Evolutionary conservation across 2,329 filamentous ascomycete species (phyloP).

Genomic region (Parastagonospora nodorum): DNA sequence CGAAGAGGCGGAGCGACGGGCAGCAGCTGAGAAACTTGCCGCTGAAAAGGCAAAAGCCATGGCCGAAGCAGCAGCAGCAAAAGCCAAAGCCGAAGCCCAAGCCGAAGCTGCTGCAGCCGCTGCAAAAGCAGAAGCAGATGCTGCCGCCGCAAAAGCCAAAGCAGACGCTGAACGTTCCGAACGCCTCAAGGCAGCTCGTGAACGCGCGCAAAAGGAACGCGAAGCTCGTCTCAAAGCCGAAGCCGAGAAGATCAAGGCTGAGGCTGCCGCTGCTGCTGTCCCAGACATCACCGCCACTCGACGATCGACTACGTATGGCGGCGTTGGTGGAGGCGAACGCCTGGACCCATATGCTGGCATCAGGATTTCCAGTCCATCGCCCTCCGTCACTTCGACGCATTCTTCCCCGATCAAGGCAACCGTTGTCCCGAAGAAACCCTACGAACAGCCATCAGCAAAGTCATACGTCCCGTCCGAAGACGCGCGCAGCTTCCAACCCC

Average conservation of each 20-base stretch:
- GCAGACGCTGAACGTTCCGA: constrained; percentile 42
- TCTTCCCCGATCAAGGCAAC: constrained; percentile 47
- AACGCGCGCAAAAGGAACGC: constrained; percentile 46
- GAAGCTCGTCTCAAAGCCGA: constrained; percentile 45
- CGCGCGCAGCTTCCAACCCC: constrained; percentile 46
- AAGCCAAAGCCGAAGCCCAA: constrained; percentile 41
- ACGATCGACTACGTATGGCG: constrained; percentile 46
- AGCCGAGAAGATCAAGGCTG: constrained; percentile 39
- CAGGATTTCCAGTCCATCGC: constrained; percentile 53
- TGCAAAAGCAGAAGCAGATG: constrained; percentile 36
- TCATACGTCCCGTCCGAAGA: constrained; percentile 63
- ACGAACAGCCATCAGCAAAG: constrained; percentile 58
- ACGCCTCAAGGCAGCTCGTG: constrained; percentile 45
- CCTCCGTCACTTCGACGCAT: constrained; percentile 43
- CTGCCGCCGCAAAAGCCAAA: constrained; percentile 37
- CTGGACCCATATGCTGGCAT: constrained; percentile 69
- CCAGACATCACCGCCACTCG: constrained; percentile 29
- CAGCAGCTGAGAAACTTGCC: constrained; percentile 44
- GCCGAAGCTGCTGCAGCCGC: constrained; percentile 38
- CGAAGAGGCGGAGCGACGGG: constrained; percentile 45
- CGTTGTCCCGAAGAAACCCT: constrained; percentile 48
- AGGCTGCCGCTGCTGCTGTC: constrained; percentile 24
- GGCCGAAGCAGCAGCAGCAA: constrained; percentile 31
- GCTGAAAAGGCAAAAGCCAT: constrained; percentile 37
- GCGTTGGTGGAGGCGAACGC: constrained; percentile 66